Conservation (phyloP, 257 asterid species). For the Nicotiana undulata region DNA sequence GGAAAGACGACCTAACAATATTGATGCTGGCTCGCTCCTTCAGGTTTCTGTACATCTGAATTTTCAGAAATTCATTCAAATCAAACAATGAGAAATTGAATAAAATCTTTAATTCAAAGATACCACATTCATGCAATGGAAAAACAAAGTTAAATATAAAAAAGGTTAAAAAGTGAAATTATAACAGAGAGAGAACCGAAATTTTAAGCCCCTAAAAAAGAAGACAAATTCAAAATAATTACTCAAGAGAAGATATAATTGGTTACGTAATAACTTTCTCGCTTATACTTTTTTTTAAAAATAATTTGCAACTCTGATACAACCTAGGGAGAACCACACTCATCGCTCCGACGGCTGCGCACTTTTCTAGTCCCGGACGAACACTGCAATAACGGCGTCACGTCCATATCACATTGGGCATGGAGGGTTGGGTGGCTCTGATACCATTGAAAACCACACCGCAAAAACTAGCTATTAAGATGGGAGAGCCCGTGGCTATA, state of each 20-base stretch:
- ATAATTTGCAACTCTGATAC: too few species aligned
- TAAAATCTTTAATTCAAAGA: not conserved
- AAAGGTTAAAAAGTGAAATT: not conserved
- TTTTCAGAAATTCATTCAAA: not conserved
- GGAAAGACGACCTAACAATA: not conserved
- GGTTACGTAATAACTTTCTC: not conserved
- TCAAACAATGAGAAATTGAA: not conserved
- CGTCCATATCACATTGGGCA: too few species aligned
- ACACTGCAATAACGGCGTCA: too few species aligned
- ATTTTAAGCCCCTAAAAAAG: not conserved
- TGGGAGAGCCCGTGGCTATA: too few species aligned
- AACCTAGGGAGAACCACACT: too few species aligned
- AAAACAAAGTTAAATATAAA: too few species aligned
- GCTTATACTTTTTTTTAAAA: not conserved
- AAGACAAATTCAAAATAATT: not conserved
- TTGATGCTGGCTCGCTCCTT: not conserved
- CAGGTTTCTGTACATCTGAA: slow-evolving; percentile 15
- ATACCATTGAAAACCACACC: too few species aligned
- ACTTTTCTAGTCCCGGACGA: too few species aligned
- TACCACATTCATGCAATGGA: not conserved
- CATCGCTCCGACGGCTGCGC: too few species aligned
- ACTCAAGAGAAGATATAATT: not conserved
- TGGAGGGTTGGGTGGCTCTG: too few species aligned
- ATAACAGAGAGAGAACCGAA: not conserved
- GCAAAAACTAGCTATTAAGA: too few species aligned